A percentile compares a stretch with the other conserved stretches of the same genome.
Evolutionary conservation across 257 asterid species (phyloP).

Genomic region (Lycium ferocissimum): DNA sequence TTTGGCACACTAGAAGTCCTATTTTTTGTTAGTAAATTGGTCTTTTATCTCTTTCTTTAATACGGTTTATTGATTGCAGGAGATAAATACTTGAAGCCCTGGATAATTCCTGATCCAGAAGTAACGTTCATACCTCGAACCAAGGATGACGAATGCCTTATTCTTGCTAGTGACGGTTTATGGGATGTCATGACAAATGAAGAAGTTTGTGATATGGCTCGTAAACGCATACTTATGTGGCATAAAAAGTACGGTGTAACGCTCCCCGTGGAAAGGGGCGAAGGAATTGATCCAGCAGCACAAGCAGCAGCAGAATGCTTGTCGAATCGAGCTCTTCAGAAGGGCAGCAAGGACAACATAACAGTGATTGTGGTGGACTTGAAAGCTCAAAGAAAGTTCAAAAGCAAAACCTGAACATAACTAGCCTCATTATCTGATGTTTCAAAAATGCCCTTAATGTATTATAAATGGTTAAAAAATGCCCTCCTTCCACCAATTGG

Average conservation of each 20-base stretch:
- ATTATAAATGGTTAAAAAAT: no score
- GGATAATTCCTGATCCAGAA: constrained; percentile 91
- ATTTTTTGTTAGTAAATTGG: constrained; percentile 4
- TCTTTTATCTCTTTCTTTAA: neutral
- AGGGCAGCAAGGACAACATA: constrained; percentile 95
- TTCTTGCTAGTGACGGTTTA: constrained; percentile 91
- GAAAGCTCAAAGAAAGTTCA: constrained; percentile 76
- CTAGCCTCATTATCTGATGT: constrained; percentile 14
- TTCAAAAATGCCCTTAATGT: neutral
- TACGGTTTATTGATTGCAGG: constrained; percentile 48
- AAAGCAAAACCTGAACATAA: constrained; percentile 52
- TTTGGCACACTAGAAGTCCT: neutral
- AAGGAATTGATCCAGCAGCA: constrained; percentile 89
- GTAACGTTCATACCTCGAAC: constrained; percentile 72
- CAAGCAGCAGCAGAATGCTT: constrained; percentile 94
- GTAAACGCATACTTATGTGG: constrained; percentile 77
- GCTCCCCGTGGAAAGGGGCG: constrained; percentile 62
- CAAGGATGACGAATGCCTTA: constrained; percentile 79
- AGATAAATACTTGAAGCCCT: constrained; percentile 88
- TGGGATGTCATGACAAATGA: constrained; percentile 95
- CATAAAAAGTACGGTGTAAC: constrained; percentile 63
- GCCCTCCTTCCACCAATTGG: no score
- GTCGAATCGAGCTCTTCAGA: constrained; percentile 78
- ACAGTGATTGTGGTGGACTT: constrained; percentile 81
- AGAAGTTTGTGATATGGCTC: constrained; percentile 87